These are phyloP conservation scores for Zopfia rhizophila DNA, from an alignment of 2,329 filamentous ascomycete species.

Conservation along the genomic window DNA sequence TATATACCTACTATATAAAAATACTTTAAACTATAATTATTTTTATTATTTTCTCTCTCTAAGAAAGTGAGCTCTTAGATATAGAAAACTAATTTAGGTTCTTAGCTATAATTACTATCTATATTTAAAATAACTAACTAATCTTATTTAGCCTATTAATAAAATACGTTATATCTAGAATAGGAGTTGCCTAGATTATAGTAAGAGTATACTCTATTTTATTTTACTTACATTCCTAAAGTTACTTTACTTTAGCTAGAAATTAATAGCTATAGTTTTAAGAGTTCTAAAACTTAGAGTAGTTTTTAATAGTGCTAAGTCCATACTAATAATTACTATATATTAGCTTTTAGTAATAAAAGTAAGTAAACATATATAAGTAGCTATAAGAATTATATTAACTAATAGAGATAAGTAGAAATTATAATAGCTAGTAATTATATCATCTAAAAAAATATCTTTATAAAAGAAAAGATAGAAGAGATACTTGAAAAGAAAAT, in stretches of 20 bases:
- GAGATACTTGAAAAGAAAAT: constrained; percentile 25
- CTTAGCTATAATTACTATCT: constrained; percentile 25
- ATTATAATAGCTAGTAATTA: constrained; percentile 16
- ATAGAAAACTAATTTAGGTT: constrained; percentile 24
- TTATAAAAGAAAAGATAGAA: constrained; percentile 26
- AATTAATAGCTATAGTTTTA: constrained; percentile 28
- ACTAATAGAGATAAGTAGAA: constrained; percentile 32
- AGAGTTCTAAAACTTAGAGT: constrained; percentile 26
- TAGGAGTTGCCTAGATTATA: constrained; percentile 24
- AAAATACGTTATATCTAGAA: constrained; percentile 22
- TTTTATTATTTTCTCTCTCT: constrained; percentile 6
- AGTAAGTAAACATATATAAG: constrained; percentile 22
- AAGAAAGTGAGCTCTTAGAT: constrained; percentile 17
- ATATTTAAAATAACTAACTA: constrained; percentile 15
- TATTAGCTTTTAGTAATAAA: constrained; percentile 10
- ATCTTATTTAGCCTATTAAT: constrained; percentile 17
- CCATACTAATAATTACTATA: constrained; percentile 18
- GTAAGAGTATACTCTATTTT: constrained; percentile 21
- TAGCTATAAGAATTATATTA: constrained; percentile 31
- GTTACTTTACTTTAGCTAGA: constrained; percentile 30
- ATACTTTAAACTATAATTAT: constrained; percentile 16
- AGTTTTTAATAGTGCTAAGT: constrained; percentile 4
- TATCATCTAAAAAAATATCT: constrained; percentile 30
- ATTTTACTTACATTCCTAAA: constrained; percentile 28
- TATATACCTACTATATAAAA: too few species aligned